Evolutionary conservation across 2,329 filamentous ascomycete species (phyloP), one percentile per base, ranked within the genome.

Genomic region (Aspergillus ruber): DNA sequence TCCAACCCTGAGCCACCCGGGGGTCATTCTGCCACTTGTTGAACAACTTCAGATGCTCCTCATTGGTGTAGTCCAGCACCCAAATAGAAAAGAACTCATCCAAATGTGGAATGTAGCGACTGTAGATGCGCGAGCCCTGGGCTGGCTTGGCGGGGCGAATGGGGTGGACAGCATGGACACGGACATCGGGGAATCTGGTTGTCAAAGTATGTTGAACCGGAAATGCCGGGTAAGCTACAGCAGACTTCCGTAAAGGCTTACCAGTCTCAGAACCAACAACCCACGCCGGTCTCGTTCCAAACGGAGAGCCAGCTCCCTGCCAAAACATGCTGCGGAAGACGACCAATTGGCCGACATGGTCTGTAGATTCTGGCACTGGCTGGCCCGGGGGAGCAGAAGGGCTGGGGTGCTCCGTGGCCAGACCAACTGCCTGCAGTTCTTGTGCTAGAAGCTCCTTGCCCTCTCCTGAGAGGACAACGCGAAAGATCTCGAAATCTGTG

Each of bases 1-100:
- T 87, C 87, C 87, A 90, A 3, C 86, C 86, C 60, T 84, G 80
- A 3, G 85, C 85, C 27, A 91, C 87, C 44, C 87, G 84, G 45
- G 86, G 86, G 61, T 90, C 86, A 61, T 91, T 91, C 68, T 90
- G 86, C 87, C 87, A 91, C 48, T 75, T 76, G 67, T 90, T 83
- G 73, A 91, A 90, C 4, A 88, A 74, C 13, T 74, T 69, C 44
- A 90, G 69, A 66, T 91, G 86, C 57, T 80, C 74, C 1, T 72
- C 61, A 58, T 87, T 73, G 27, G 75, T 60, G 67, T 80, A 86
- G 64, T 90, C 83, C 1, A 91, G 75, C 9, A 81, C 82, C n/a
- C 86, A 75, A 74, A 90, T 85, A 50, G 83, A 87, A 65, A 90
- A 90, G 54, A 81, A 85, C 73, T 90, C 84, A 51, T 81, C 74